phyloP scores from a whole-genome alignment of 257 asterid species.

The Rehmannia glutinosa region DNA sequence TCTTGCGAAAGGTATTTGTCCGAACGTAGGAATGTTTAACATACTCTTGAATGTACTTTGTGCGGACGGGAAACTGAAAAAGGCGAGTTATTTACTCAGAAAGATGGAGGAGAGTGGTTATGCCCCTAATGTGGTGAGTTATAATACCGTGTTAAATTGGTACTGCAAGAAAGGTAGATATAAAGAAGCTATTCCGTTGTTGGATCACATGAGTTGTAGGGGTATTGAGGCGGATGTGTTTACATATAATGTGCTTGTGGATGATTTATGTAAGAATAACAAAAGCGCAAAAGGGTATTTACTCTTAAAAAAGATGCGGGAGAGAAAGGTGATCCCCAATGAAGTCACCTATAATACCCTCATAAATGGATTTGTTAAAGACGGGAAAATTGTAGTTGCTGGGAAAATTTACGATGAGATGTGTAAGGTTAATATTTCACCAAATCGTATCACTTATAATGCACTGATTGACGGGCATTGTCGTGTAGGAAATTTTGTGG shows the following conservation, averaged over 20 bases:
- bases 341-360: constrained; percentile 83
- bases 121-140: constrained; percentile 75
- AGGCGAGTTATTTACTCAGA: constrained; percentile 55
- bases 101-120: constrained; percentile 93
- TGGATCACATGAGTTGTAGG: constrained; percentile 71
- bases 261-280: constrained; percentile 62
- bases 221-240: constrained; percentile 73
- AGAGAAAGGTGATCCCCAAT: constrained; percentile 63
- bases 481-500: constrained; percentile 53
- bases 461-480: constrained; percentile 72
- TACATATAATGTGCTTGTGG: constrained; percentile 75
- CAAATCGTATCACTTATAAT: constrained; percentile 67
- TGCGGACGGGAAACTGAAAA: constrained; percentile 58
- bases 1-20: constrained; percentile 55
- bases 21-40: constrained; percentile 68
- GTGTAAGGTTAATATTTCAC: constrained; percentile 49
- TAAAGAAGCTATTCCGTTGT: constrained; percentile 58
- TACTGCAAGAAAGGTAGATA: constrained; percentile 71
- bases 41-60: constrained; percentile 70
- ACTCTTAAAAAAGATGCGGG: constrained; percentile 63
- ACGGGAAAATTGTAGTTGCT: constrained; percentile 70
- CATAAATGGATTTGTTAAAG: constrained; percentile 70
- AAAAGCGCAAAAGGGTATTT: constrained; percentile 76
- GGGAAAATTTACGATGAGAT: constrained; percentile 60
- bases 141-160: constrained; percentile 83